These are phyloP conservation scores for Coriaria nepalensis DNA, from an alignment of 306 rosid genomes.

Conservation along the genomic window DNA sequence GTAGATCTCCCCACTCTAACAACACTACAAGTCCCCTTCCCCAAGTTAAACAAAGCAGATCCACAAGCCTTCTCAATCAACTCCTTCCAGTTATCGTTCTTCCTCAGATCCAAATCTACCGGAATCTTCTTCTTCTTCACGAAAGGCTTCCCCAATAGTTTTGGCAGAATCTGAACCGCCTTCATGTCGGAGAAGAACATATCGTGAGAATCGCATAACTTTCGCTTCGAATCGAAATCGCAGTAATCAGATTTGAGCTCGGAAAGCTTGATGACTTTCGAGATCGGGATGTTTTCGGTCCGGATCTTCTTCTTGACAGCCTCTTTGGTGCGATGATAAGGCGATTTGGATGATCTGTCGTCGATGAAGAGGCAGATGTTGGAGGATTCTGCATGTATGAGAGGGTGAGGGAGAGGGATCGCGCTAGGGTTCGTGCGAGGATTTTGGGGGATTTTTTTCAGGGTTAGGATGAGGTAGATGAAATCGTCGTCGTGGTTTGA, in stretches of 20 bases:
- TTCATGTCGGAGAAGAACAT: constrained; percentile 55
- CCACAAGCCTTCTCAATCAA: constrained; percentile 41
- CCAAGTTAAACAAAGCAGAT: constrained; percentile 39
- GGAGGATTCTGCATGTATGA: constrained; percentile 25
- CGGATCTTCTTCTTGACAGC: constrained; percentile 33
- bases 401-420: constrained; percentile 45
- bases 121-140: constrained; percentile 76
- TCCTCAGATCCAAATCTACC: constrained; percentile 55
- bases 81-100: constrained; percentile 63
- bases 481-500: constrained; percentile 45
- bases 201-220: constrained; percentile 47
- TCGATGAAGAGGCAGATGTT: constrained; percentile 64
- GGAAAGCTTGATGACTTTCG: constrained; percentile 47
- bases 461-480: constrained; percentile 47
- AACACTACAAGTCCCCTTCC: constrained; percentile 68
- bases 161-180: constrained; percentile 35
- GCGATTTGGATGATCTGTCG: constrained; percentile 47
- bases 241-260: constrained; percentile 59
- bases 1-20: constrained; percentile 43
- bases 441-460: constrained; percentile 44
- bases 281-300: constrained; percentile 36
- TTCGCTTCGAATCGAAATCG: constrained; percentile 57
- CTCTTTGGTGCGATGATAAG: constrained; percentile 32
- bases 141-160: constrained; percentile 53
- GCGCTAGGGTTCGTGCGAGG: constrained; percentile 51